These are phyloP conservation scores for Conringia planisiliqua DNA, from an alignment of 345 rosid species.

Conservation along the genomic window DNA sequence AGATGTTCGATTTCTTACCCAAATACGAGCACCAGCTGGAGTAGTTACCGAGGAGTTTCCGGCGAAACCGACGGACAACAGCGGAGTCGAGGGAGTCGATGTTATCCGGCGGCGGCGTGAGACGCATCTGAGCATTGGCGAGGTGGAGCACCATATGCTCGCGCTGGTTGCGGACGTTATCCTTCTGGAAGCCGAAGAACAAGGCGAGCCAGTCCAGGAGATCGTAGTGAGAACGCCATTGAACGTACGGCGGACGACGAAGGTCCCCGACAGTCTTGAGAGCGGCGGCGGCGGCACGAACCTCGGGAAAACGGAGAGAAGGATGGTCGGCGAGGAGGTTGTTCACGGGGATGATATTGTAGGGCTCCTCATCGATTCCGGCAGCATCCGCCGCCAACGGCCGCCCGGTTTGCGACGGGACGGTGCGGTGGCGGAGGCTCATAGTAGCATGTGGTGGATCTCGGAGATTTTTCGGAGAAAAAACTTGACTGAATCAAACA, in stretches of 20 bases:
- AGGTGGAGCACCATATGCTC: slow-evolving; percentile 93
- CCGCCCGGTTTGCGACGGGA: slow-evolving; percentile 30
- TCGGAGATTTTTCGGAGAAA: not conserved
- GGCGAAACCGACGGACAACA: slow-evolving; percentile 71
- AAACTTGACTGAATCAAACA: slow-evolving; percentile 18
- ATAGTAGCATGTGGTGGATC: slow-evolving; percentile 36
- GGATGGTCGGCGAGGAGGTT: slow-evolving; percentile 96
- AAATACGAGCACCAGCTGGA: slow-evolving; percentile 84
- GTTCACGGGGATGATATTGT: slow-evolving; percentile 86
- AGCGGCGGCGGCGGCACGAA: slow-evolving; percentile 88
- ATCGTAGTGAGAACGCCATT: slow-evolving; percentile 81
- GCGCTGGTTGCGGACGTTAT: slow-evolving; percentile 84
- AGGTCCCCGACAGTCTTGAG: slow-evolving; percentile 79
- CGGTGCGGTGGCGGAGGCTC: slow-evolving; percentile 48
- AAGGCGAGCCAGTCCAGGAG: slow-evolving; percentile 84
- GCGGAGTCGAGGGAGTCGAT: slow-evolving; percentile 70
- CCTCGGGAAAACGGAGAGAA: slow-evolving; percentile 85
- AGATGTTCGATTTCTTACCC: slow-evolving; percentile 72
- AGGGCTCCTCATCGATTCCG: slow-evolving; percentile 51
- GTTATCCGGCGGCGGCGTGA: slow-evolving; percentile 83
- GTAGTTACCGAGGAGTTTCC: slow-evolving; percentile 70
- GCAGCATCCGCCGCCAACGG: slow-evolving; percentile 28
- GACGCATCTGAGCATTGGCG: slow-evolving; percentile 97
- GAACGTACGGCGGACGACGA: slow-evolving; percentile 64
- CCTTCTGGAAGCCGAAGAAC: slow-evolving; percentile 82